Evolutionary conservation across 192 early-diverging fungal species (phyloP).

Genomic region (Backusella psychrophila): DNA sequence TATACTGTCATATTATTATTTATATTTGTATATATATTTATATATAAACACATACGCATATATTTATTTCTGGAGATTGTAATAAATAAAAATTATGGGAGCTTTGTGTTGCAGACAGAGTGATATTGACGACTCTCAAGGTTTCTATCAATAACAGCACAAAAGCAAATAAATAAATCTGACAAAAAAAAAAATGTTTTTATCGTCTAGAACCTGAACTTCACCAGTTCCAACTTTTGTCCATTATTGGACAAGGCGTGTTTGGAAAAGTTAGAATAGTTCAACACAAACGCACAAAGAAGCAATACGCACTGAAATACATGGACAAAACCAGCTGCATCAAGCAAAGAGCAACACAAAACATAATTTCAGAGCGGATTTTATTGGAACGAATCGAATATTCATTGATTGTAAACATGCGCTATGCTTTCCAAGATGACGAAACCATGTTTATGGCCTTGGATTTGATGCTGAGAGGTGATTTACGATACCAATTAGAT

Average conservation of each 20-base stretch:
- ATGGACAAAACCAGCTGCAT: conserved; percentile 87
- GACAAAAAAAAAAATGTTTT: background rate
- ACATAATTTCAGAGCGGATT: conserved; percentile 79
- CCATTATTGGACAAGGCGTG: conserved; percentile 79
- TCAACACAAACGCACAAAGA: conserved; percentile 66
- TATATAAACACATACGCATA: background rate
- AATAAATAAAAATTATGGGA: conserved; percentile 20
- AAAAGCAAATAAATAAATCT: background rate
- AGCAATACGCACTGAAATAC: conserved; percentile 81
- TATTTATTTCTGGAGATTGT: conserved; percentile 2
- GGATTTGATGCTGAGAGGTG: conserved; percentile 87
- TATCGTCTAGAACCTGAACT: conserved; percentile 1
- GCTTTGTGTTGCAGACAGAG: conserved; percentile 23
- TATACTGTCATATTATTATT: background rate
- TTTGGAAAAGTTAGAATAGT: conserved; percentile 90
- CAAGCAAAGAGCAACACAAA: conserved; percentile 73
- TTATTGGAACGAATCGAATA: conserved; percentile 77
- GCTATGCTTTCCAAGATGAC: conserved; percentile 91
- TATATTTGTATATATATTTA: background rate
- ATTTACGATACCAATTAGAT: conserved; percentile 79
- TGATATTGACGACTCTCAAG: conserved; percentile 24
- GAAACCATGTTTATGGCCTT: conserved; percentile 87
- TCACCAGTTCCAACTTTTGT: conserved; percentile 69
- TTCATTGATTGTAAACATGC: conserved; percentile 70
- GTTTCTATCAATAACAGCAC: background rate